These are phyloP conservation scores for Aspergillus niger DNA, from an alignment of 2,329 filamentous ascomycete species.

Conservation along the genomic window DNA sequence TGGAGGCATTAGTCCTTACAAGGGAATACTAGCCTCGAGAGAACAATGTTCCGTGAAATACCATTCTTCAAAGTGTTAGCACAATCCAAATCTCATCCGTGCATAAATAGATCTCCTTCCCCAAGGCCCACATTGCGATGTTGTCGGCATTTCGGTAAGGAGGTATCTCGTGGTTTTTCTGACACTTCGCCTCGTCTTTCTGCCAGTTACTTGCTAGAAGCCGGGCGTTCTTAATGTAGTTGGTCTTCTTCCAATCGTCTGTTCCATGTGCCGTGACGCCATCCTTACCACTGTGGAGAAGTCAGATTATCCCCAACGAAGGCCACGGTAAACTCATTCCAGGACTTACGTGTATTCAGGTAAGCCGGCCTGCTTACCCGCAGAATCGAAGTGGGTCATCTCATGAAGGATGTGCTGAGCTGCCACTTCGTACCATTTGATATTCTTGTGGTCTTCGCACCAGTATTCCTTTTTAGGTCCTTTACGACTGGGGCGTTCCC, in stretches of 20 bases:
- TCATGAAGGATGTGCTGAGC: background rate
- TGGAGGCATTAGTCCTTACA: background rate
- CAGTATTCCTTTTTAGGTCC: background rate
- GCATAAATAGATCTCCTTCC: background rate
- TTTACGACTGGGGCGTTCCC: background rate
- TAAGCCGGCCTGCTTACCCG: background rate
- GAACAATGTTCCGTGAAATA: background rate
- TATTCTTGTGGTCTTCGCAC: background rate
- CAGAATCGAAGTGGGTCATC: background rate
- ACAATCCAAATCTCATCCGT: too few species aligned
- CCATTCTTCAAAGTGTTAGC: background rate
- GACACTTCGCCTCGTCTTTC: background rate
- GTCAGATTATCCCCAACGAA: too few species aligned
- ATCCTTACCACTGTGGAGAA: too few species aligned
- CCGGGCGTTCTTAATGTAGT: background rate
- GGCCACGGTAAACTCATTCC: too few species aligned
- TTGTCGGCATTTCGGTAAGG: background rate
- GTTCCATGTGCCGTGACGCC: background rate
- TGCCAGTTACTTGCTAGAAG: background rate
- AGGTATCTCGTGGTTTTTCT: background rate
- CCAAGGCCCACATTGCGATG: background rate
- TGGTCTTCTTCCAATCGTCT: background rate
- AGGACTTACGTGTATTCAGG: background rate
- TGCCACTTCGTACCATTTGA: background rate
- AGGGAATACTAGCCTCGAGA: background rate